These are phyloP conservation scores for Pleurotus citrinopileatus DNA, from an alignment of 768 basidiomycete species.

Conservation along the genomic window DNA sequence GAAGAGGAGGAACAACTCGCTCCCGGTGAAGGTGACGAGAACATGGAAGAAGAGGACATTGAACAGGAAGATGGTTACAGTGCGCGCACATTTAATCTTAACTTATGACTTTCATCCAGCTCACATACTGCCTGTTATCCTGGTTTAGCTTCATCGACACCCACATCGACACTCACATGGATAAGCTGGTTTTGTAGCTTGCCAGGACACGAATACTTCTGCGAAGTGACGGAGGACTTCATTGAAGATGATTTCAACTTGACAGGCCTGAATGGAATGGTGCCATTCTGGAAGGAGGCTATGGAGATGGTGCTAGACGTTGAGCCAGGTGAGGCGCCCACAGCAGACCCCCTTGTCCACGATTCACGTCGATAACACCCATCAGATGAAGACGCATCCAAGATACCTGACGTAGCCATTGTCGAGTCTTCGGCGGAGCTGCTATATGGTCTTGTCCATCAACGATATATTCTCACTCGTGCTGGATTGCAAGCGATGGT, in stretches of 20 bases:
- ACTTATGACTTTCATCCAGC: background rate
- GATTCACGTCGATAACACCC: slow-evolving; percentile 13
- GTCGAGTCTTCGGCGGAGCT: slow-evolving; percentile 97
- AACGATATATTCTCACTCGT: slow-evolving; percentile 94
- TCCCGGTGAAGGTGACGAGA: slow-evolving; percentile 64
- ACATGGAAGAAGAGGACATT: slow-evolving; percentile 67
- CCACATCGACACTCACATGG: slow-evolving; percentile 91
- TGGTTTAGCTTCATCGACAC: slow-evolving; percentile 78
- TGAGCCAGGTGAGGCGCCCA: slow-evolving; percentile 79
- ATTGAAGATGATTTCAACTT: slow-evolving; percentile 99
- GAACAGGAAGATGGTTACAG: slow-evolving; percentile 78
- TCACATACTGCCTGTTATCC: slow-evolving; percentile 9
- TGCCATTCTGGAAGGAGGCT: slow-evolving; percentile 99
- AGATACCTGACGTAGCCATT: slow-evolving; percentile 98
- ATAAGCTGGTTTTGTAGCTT: slow-evolving; percentile 96
- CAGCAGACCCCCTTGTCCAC: background rate
- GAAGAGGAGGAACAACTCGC: slow-evolving; percentile 64
- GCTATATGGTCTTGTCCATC: slow-evolving; percentile 96
- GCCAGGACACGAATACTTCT: slow-evolving; percentile 96
- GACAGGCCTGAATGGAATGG: slow-evolving; percentile 92
- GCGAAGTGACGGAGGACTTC: slow-evolving; percentile 97
- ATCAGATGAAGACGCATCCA: slow-evolving; percentile 87
- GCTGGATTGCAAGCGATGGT: slow-evolving; percentile 96
- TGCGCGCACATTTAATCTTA: slow-evolving; percentile 48
- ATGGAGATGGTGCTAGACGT: slow-evolving; percentile 99